Evolutionary conservation across 2,329 filamentous ascomycete genomes (phyloP), one percentile per base, ranked within the genome.

Genomic region (Clonostachys byssicola): DNA sequence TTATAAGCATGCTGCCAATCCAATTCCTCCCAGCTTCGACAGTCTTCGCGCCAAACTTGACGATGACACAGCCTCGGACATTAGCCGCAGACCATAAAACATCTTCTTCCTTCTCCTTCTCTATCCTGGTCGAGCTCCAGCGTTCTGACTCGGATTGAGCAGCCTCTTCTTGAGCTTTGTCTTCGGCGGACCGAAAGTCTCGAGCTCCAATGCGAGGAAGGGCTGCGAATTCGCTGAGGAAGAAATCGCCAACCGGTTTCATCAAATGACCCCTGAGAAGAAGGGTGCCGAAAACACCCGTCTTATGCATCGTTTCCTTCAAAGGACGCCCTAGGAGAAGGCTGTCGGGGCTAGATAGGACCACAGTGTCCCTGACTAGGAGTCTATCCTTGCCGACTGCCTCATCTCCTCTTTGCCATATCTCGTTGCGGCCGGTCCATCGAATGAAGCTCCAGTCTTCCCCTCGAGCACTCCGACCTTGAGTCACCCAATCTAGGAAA

Each of bases 401-500:
- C 2, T 56, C 56, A 51, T 60, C 51, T 4, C 63, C 57, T 2
- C 58, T 51, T 39, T 70, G 62, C 83, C 87, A 92, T n/a, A 97
- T 78, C 68, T 99, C 94, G 61, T 96, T 97, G 53, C 88, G 79
- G 10, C 90, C 91, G 49, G 75, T 81, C 83, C 94, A 97, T 52
- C 77, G 78, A 48, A 78, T 72, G 51, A 96, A 84, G 55, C 85
- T 85, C 94, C 94, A 99, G 52, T 89, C 78, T 68, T 99, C 94
- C 20, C 91, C 92, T 42, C 88, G 81, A 5, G 94, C 92, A 5
- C 77, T 81, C 16, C 94, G 82, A 8, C 94, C 94, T 60, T 92
- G 88, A 3, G 85, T 95, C 7, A 97, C 91, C 94, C 94, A 99
- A 65, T 99, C 94, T 42, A 96, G 72, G 3, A 95, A 77, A 60